These are phyloP conservation scores for Diplodia intermedia DNA, from an alignment of 2,329 filamentous ascomycete species.

Conservation along the genomic window DNA sequence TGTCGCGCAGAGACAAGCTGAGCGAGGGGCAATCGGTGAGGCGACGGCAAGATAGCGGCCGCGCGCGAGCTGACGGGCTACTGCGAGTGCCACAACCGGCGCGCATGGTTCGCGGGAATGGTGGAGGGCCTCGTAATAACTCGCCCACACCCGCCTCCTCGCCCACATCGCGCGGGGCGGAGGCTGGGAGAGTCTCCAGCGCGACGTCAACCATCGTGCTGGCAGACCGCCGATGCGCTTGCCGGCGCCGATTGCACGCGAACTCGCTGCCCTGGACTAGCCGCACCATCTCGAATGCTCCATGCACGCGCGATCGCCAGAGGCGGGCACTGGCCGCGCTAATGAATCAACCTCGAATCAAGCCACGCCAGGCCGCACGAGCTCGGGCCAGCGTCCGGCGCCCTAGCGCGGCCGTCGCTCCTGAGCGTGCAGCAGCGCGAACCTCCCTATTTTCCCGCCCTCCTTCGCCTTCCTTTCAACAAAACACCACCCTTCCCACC, in stretches of 20 bases:
- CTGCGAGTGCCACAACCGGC: slow-evolving; percentile 28
- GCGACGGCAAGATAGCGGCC: slow-evolving; percentile 9
- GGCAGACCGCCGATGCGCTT: background rate
- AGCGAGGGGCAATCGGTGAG: slow-evolving; percentile 12
- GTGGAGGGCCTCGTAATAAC: slow-evolving; percentile 28
- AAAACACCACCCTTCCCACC: slow-evolving; percentile 33
- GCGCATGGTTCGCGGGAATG: slow-evolving; percentile 7
- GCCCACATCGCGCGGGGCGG: slow-evolving; percentile 25
- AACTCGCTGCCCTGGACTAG: slow-evolving; percentile 3
- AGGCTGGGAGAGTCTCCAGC: slow-evolving; percentile 12
- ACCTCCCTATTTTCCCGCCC: slow-evolving; percentile 33
- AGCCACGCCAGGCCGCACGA: slow-evolving; percentile 30
- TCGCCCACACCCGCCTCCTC: slow-evolving; percentile 12
- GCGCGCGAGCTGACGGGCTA: slow-evolving; percentile 21
- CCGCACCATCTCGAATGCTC: slow-evolving; percentile 21
- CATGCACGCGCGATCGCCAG: slow-evolving; percentile 30
- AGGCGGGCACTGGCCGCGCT: slow-evolving; percentile 28
- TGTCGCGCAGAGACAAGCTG: slow-evolving; percentile 7
- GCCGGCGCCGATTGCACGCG: background rate
- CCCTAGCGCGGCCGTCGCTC: slow-evolving; percentile 27
- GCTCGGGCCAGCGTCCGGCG: slow-evolving; percentile 21
- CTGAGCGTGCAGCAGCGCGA: slow-evolving; percentile 28
- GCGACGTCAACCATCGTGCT: slow-evolving; percentile 1
- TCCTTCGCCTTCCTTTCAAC: slow-evolving; percentile 31
- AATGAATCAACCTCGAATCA: slow-evolving; percentile 32